Conservation (phyloP, 2,329 filamentous ascomycete genomes). For the Fusarium sp. region DNA sequence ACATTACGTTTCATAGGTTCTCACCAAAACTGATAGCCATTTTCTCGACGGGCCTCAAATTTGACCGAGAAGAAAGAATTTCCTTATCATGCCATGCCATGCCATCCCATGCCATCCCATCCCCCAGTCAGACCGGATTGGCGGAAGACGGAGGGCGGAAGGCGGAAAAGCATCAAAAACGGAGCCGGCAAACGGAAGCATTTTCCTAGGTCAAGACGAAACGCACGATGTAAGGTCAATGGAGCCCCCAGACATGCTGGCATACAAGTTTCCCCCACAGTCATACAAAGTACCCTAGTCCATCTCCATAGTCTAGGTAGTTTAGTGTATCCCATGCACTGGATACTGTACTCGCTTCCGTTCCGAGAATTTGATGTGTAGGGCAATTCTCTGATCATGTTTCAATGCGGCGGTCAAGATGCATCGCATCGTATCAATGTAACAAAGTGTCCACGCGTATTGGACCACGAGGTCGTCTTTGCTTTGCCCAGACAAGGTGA, state of each 20-base stretch:
- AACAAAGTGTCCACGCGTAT: constrained; percentile 1
- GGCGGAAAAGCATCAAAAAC: constrained; percentile 5
- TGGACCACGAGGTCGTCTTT: neutral
- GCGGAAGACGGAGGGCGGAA: constrained; percentile 1
- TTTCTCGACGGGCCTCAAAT: constrained; percentile 16
- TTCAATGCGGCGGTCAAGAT: constrained; percentile 26
- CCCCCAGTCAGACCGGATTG: constrained; percentile 15
- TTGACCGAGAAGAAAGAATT: neutral
- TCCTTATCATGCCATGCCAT: constrained; percentile 27
- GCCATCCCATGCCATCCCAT: constrained; percentile 7
- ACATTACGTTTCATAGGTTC: constrained; percentile 4
- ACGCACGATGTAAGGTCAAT: constrained; percentile 37
- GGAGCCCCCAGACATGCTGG: constrained; percentile 28
- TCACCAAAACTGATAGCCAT: constrained; percentile 4
- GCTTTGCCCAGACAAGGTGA: neutral
- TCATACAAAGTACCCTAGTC: constrained; percentile 10
- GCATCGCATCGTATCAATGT: constrained; percentile 6
- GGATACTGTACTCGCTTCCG: constrained; percentile 24
- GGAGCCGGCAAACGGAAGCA: constrained; percentile 29
- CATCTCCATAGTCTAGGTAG: constrained; percentile 10
- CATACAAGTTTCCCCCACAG: constrained; percentile 28
- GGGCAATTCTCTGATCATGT: constrained; percentile 4
- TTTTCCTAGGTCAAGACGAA: constrained; percentile 29
- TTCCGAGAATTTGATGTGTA: constrained; percentile 15
- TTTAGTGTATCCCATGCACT: constrained; percentile 21